A percentile compares a stretch with the other conserved stretches of the same genome.
These are phyloP conservation scores for Nannochloris sp. DNA, from an alignment of 139 green algal genomes.

Conservation along the genomic window DNA sequence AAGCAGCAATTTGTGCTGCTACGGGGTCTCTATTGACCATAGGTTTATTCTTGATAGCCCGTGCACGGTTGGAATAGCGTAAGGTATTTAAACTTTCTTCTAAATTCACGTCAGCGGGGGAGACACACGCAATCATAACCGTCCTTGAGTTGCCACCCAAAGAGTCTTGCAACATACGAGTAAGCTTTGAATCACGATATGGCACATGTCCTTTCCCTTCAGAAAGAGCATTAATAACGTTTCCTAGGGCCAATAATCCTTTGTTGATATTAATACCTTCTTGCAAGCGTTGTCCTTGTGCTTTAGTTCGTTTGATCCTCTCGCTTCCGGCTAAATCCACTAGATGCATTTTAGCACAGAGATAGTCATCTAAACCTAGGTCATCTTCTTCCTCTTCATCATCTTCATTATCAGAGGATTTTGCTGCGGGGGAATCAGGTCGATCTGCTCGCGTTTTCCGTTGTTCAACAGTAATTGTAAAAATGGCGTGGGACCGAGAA, in stretches of 20 bases:
- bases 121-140: constrained; percentile 91
- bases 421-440: background rate
- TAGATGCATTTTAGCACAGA: constrained; percentile 93
- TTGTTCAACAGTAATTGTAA: constrained; percentile 96
- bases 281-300: constrained; percentile 63
- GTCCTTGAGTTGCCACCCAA: constrained; percentile 92
- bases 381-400: constrained; percentile 30
- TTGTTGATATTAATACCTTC: constrained; percentile 94
- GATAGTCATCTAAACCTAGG: constrained; percentile 56
- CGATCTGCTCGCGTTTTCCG: constrained; percentile 21
- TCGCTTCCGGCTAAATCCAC: constrained; percentile 83
- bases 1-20: constrained; percentile 59
- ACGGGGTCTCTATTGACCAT: constrained; percentile 84
- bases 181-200: constrained; percentile 93
- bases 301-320: constrained; percentile 88
- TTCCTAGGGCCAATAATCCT: constrained; percentile 91
- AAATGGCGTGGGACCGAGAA: constrained; percentile 91
- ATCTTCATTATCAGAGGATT: constrained; percentile 19
- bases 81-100: constrained; percentile 85
- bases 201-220: constrained; percentile 76
- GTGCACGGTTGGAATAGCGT: constrained; percentile 77
- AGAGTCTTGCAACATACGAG: constrained; percentile 91
- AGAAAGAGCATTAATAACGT: constrained; percentile 92
- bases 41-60: constrained; percentile 94
- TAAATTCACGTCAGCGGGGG: constrained; percentile 77